These are phyloP conservation scores for Panaeolus papilionaceus DNA, from an alignment of 768 basidiomycete species.

Conservation along the genomic window DNA sequence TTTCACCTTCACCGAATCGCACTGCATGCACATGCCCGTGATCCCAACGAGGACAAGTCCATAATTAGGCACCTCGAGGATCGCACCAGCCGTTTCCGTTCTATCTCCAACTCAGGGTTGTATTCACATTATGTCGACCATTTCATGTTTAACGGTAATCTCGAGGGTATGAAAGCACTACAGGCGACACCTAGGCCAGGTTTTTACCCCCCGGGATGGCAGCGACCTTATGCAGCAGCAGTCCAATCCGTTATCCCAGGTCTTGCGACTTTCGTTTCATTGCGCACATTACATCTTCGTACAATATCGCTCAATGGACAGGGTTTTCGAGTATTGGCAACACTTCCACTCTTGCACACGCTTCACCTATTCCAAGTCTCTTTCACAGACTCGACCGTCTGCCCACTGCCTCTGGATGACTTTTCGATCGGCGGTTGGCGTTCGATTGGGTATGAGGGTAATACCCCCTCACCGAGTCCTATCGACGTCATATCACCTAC, in stretches of 20 bases:
- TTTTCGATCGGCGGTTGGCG: constrained; percentile 3
- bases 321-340: neutral
- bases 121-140: neutral
- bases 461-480: neutral
- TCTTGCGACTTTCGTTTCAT: constrained; percentile 1
- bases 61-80: constrained; percentile 8
- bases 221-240: neutral
- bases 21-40: neutral
- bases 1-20: constrained; percentile 2
- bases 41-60: neutral
- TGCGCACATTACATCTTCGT: neutral
- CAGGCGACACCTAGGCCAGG: neutral
- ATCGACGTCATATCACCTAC: neutral
- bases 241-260: neutral
- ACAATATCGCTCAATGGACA: neutral
- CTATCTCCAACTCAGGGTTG: neutral
- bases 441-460: neutral
- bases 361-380: neutral
- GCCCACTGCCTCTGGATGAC: neutral
- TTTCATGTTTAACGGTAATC: constrained; percentile 2
- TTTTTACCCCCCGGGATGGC: neutral
- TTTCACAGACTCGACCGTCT: neutral
- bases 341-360: neutral
- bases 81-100: constrained; percentile 8
- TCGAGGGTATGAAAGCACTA: constrained; percentile 1